These are phyloP conservation scores for Vigna hirtella DNA, from an alignment of 306 rosid genomes.

Conservation along the genomic window DNA sequence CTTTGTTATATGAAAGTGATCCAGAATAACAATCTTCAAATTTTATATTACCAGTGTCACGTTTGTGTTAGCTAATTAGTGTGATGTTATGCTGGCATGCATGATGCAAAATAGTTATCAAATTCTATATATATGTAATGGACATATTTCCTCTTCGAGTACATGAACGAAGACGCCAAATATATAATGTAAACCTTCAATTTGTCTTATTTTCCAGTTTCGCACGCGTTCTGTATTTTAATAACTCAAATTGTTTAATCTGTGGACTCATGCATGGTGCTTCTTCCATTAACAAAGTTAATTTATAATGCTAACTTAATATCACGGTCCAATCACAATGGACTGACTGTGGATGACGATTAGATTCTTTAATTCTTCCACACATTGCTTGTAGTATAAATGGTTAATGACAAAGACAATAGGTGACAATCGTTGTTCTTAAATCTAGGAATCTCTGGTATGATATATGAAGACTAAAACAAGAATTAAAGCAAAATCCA, in stretches of 20 bases:
- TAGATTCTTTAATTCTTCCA: conserved; percentile 7
- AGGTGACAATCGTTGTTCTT: too few species aligned
- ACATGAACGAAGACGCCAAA: conserved; percentile 40
- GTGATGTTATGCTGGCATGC: conserved; percentile 36
- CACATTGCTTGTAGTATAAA: not conserved
- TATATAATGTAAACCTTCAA: conserved; percentile 34
- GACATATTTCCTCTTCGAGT: conserved; percentile 14
- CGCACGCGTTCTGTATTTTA: conserved; percentile 30
- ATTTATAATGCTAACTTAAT: conserved; percentile 29
- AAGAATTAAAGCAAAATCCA: too few species aligned
- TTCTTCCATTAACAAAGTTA: conserved; percentile 26
- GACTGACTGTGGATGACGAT: conserved; percentile 33
- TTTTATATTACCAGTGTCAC: conserved; percentile 1
- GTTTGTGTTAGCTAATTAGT: not conserved
- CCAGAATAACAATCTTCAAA: not conserved
- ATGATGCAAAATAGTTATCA: conserved; percentile 24
- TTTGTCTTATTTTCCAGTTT: conserved; percentile 22
- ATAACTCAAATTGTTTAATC: conserved; percentile 32
- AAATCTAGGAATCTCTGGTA: too few species aligned
- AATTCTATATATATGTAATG: conserved; percentile 4
- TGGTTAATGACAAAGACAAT: too few species aligned
- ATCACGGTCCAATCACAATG: conserved; percentile 35
- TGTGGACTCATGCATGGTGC: conserved; percentile 23
- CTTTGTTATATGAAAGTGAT: not conserved
- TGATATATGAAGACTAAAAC: too few species aligned